A percentile compares a stretch with the other conserved stretches of the same genome.
Evolutionary conservation across 371 early-diverging fungal species (phyloP).

Genomic region (Cokeromyces recurvatus): DNA sequence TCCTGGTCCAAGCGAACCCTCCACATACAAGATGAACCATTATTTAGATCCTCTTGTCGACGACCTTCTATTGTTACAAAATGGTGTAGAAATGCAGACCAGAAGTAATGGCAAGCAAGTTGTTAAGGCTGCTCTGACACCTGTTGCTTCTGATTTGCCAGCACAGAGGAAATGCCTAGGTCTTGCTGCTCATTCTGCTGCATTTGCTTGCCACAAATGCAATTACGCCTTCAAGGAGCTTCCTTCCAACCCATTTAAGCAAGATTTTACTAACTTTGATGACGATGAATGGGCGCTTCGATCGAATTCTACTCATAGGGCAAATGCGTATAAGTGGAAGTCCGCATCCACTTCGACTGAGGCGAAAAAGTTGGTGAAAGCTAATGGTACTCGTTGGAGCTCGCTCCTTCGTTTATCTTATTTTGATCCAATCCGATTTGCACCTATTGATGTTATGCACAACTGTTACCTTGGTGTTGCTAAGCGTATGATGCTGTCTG

Average conservation of each 20-base stretch:
- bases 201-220: constrained; percentile 5
- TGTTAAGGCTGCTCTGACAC: constrained; percentile 8
- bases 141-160: constrained; percentile 8
- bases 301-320: background rate
- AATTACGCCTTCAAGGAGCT: background rate
- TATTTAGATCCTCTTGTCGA: constrained; percentile 11
- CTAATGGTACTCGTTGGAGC: constrained; percentile 9
- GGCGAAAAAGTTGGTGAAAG: background rate
- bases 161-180: constrained; percentile 8
- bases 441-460: constrained; percentile 13
- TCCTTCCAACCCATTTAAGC: too few relatives aligned
- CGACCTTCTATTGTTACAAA: background rate
- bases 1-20: constrained; percentile 13
- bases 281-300: too few relatives aligned
- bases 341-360: background rate
- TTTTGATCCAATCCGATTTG: constrained; percentile 9
- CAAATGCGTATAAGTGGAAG: background rate
- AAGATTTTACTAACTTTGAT: too few relatives aligned
- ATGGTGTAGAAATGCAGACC: constrained; percentile 5
- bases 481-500: background rate
- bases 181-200: constrained; percentile 1
- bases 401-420: constrained; percentile 6
- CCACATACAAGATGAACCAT: constrained; percentile 3
- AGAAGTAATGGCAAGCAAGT: background rate
- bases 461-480: constrained; percentile 5